phyloP scores from a whole-genome alignment of 495 filamentous ascomycete genomes.

The Aspergillus carlsbadensis region DNA sequence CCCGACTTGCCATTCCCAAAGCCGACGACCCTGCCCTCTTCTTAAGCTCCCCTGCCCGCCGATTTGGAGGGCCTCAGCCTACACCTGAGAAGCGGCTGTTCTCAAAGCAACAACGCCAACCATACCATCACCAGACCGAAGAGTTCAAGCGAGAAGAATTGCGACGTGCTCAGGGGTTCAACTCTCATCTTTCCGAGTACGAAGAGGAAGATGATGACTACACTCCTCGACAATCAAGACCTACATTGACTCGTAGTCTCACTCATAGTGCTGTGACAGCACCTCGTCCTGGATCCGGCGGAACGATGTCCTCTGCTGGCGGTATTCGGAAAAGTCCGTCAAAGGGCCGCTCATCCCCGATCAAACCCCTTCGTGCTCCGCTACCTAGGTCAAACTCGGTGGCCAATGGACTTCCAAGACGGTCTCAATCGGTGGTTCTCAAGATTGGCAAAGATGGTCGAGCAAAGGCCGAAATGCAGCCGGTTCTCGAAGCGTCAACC shows the following conservation, averaged over 20 bases:
- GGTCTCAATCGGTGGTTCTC: constrained; percentile 57
- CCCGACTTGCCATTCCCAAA: constrained; percentile 38
- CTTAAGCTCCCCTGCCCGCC: constrained; percentile 51
- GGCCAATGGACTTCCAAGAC: constrained; percentile 31
- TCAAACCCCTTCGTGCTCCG: constrained; percentile 35
- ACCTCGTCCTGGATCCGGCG: constrained; percentile 26
- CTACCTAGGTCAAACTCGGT: constrained; percentile 34
- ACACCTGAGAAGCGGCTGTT: constrained; percentile 33
- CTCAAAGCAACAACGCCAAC: constrained; percentile 41
- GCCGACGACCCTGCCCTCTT: constrained; percentile 57
- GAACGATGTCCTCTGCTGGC: constrained; percentile 34
- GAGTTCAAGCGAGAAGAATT: constrained; percentile 56
- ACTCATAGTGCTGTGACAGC: constrained; percentile 41
- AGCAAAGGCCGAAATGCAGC: constrained; percentile 67
- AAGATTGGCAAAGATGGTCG: constrained; percentile 70
- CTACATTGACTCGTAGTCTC: constrained; percentile 59
- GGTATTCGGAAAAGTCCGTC: constrained; percentile 47
- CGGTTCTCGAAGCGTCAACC: constrained; percentile 47
- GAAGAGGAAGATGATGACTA: constrained; percentile 42
- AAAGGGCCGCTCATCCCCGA: constrained; percentile 42
- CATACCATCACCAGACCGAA: constrained; percentile 59
- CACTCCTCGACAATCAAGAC: constrained; percentile 45
- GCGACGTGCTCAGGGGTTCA: constrained; percentile 32
- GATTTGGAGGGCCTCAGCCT: constrained; percentile 44
- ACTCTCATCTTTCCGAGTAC: constrained; percentile 21